Evolutionary conservation across 306 rosid genomes (phyloP).

Genomic region (Trifolium fragiferum): DNA sequence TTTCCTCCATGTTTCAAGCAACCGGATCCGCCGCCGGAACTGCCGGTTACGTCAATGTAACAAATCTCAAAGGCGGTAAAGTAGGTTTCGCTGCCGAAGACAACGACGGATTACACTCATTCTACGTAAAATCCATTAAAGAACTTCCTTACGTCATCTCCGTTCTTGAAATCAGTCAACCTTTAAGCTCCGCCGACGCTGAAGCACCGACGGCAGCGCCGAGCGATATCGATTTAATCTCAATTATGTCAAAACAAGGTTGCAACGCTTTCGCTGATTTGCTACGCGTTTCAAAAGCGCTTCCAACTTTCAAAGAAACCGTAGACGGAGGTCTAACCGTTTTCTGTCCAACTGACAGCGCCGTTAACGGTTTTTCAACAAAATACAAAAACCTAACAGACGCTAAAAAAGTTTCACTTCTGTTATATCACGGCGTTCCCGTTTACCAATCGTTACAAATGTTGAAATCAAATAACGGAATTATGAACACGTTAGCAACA

Average conservation of each 20-base stretch:
- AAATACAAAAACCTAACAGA: slow-evolving; percentile 79
- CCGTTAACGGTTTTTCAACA: slow-evolving; percentile 58
- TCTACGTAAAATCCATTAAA: slow-evolving; percentile 68
- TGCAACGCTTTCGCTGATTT: slow-evolving; percentile 82
- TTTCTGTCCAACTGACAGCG: slow-evolving; percentile 81
- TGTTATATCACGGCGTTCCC: slow-evolving; percentile 78
- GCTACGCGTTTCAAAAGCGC: slow-evolving; percentile 62
- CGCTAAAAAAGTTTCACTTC: slow-evolving; percentile 56
- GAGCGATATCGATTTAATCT: slow-evolving; percentile 60
- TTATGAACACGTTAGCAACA: slow-evolving; percentile 84
- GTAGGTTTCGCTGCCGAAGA: slow-evolving; percentile 81
- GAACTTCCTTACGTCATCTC: slow-evolving; percentile 80
- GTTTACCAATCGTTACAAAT: slow-evolving; percentile 73
- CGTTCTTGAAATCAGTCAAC: slow-evolving; percentile 74
- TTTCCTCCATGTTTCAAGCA: slow-evolving; percentile 80
- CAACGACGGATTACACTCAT: slow-evolving; percentile 64
- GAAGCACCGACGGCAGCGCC: slow-evolving; percentile 89
- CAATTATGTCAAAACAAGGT: slow-evolving; percentile 75
- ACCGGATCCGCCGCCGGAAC: slow-evolving; percentile 78
- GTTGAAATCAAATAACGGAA: slow-evolving; percentile 79
- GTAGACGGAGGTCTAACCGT: slow-evolving; percentile 84
- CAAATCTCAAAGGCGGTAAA: slow-evolving; percentile 75
- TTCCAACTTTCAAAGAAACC: slow-evolving; percentile 54
- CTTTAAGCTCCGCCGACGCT: slow-evolving; percentile 79
- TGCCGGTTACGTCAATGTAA: slow-evolving; percentile 86